phyloP scores from a whole-genome alignment of 768 basidiomycete genomes.

The Lactarius hengduanensis region DNA sequence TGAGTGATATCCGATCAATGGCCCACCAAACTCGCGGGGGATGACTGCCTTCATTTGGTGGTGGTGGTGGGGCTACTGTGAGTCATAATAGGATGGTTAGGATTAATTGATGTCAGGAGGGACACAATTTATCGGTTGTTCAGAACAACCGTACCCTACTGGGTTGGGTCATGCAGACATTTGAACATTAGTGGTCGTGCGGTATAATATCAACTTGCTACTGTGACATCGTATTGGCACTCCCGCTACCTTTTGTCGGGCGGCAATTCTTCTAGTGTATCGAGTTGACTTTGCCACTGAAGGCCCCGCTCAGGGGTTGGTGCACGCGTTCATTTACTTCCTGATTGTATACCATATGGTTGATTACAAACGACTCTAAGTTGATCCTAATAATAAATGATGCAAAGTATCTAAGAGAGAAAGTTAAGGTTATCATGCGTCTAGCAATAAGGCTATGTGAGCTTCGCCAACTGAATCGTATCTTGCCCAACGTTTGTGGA shows the following conservation, averaged over 20 bases:
- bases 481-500: slow-evolving; percentile 60
- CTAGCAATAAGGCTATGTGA: slow-evolving; percentile 36
- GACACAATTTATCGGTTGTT: no score
- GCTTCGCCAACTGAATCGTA: slow-evolving; percentile 57
- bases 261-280: background rate
- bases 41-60: background rate
- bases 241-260: background rate
- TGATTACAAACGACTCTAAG: background rate
- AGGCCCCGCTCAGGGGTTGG: background rate
- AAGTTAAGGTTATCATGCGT: background rate
- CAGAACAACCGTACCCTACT: no score
- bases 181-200: no score
- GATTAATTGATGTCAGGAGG: no score
- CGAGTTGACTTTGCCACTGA: background rate
- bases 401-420: background rate
- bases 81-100: background rate
- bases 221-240: background rate
- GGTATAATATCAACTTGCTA: no score
- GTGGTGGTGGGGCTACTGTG: no score
- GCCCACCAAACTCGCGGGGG: no score
- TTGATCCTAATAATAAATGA: background rate
- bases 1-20: background rate
- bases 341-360: background rate
- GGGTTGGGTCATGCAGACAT: no score
- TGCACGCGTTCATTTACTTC: background rate